Conservation (phyloP, 164 flowering plant genomes). For the Dillenia turbinata region DNA sequence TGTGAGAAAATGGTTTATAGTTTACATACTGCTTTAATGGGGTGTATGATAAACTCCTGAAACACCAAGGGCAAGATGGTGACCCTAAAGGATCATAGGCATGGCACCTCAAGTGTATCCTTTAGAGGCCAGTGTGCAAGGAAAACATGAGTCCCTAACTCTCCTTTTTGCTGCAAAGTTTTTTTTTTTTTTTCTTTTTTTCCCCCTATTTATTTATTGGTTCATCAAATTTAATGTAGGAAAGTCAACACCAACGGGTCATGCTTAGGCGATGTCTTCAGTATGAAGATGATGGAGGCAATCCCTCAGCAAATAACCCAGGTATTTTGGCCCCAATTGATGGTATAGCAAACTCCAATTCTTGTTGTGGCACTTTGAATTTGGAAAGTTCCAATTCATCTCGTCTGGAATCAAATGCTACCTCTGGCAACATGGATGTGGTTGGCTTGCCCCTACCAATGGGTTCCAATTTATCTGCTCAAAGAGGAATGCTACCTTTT, state of each 20-base stretch:
- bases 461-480: slow-evolving; percentile 11
- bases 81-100: no score
- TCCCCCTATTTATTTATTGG: no score
- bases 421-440: slow-evolving; percentile 10
- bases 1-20: no score
- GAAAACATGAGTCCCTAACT: no score
- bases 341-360: slow-evolving; percentile 5
- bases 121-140: no score
- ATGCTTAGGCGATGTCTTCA: slow-evolving; percentile 44
- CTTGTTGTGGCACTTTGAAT: slow-evolving; percentile 16
- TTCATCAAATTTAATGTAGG: slow-evolving; percentile 18
- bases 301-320: neutral
- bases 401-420: slow-evolving; percentile 12
- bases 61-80: no score
- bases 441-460: slow-evolving; percentile 14
- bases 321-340: slow-evolving; percentile 6
- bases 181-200: no score
- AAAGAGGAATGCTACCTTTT: slow-evolving; percentile 16
- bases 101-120: no score
- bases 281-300: slow-evolving; percentile 32
- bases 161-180: no score
- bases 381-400: slow-evolving; percentile 13
- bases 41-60: no score
- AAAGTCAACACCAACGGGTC: slow-evolving; percentile 30
- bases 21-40: no score